Evolutionary conservation across 2,329 filamentous ascomycete species (phyloP).

Genomic region (Trichoderma citrinoviride): DNA sequence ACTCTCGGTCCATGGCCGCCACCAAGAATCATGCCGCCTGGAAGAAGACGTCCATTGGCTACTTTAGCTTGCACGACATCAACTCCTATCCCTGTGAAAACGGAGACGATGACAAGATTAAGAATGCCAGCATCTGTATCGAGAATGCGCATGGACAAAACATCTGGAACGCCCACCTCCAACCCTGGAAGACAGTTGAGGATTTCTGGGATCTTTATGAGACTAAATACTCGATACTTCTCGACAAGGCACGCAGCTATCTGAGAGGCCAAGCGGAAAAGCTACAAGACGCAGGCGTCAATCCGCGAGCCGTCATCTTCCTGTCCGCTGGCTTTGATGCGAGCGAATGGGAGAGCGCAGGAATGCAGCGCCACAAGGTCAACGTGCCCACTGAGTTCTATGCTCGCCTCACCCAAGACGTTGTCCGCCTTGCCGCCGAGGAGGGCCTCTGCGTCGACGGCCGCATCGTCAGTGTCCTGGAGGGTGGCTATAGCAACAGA

Average conservation of each 20-base stretch:
- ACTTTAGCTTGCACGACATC: conserved; percentile 96
- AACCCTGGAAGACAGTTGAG: conserved; percentile 75
- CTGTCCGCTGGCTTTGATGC: conserved; percentile 96
- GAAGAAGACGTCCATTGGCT: conserved; percentile 87
- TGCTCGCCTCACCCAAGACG: conserved; percentile 81
- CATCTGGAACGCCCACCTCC: conserved; percentile 93
- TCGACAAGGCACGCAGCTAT: conserved; percentile 79
- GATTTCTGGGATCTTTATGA: conserved; percentile 93
- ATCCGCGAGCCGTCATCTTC: conserved; percentile 84
- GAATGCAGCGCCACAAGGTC: conserved; percentile 94
- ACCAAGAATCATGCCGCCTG: conserved; percentile 69
- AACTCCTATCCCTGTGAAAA: conserved; percentile 96
- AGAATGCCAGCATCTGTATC: conserved; percentile 89
- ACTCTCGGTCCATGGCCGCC: conserved; percentile 61
- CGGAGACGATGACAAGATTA: conserved; percentile 90
- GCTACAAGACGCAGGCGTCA: conserved; percentile 56
- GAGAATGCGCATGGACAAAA: conserved; percentile 92
- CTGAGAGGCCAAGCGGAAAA: conserved; percentile 70
- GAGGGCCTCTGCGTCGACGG: conserved; percentile 75
- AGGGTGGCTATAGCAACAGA: conserved; percentile 93
- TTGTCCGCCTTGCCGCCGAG: conserved; percentile 78
- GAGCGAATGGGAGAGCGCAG: conserved; percentile 85
- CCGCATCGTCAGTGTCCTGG: conserved; percentile 85
- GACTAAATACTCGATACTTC: conserved; percentile 68
- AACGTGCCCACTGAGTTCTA: conserved; percentile 98